Conservation (phyloP, 1,284 basidiomycete genomes). For the Inonotus hispidus region DNA sequence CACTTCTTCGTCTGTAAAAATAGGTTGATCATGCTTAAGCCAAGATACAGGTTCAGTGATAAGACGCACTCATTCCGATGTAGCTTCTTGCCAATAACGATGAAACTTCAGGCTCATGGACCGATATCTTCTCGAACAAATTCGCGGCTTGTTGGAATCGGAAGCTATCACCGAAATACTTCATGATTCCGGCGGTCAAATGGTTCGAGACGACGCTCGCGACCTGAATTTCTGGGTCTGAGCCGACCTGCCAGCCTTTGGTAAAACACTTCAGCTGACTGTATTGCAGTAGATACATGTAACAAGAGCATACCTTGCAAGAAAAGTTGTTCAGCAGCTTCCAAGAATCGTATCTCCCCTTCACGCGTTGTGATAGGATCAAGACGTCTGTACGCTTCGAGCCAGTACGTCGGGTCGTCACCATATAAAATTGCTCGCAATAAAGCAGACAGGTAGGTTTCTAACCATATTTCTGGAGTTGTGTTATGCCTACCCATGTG, state of each 20-base stretch:
- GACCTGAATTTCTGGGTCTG: slow-evolving; percentile 97
- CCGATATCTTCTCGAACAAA: slow-evolving; percentile 88
- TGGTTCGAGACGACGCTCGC: slow-evolving; percentile 98
- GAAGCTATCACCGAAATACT: slow-evolving; percentile 94
- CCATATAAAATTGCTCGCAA: slow-evolving; percentile 92
- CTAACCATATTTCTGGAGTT: slow-evolving; percentile 92
- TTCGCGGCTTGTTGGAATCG: slow-evolving; percentile 88
- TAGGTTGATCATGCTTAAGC: neutral
- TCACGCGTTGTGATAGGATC: slow-evolving; percentile 92
- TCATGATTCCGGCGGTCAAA: slow-evolving; percentile 90
- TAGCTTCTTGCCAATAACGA: slow-evolving; percentile 88
- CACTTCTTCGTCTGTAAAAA: slow-evolving; percentile 83
- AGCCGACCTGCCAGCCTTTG: slow-evolving; percentile 95
- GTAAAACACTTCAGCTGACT: neutral
- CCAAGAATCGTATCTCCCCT: slow-evolving; percentile 85
- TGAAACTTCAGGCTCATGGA: slow-evolving; percentile 85
- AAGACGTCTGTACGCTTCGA: slow-evolving; percentile 93
- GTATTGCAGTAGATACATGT: neutral
- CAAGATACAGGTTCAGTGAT: neutral
- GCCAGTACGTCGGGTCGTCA: slow-evolving; percentile 87
- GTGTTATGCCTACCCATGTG: slow-evolving; percentile 73
- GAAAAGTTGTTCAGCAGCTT: slow-evolving; percentile 89
- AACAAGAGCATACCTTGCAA: slow-evolving; percentile 62
- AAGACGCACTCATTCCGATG: slow-evolving; percentile 89
- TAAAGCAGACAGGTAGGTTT: slow-evolving; percentile 92